Percentiles rank a stretch among this genome's conserved stretches.
Conservation (phyloP, 23 red algal genomes). For the Gracilaria vermiculophylla region DNA sequence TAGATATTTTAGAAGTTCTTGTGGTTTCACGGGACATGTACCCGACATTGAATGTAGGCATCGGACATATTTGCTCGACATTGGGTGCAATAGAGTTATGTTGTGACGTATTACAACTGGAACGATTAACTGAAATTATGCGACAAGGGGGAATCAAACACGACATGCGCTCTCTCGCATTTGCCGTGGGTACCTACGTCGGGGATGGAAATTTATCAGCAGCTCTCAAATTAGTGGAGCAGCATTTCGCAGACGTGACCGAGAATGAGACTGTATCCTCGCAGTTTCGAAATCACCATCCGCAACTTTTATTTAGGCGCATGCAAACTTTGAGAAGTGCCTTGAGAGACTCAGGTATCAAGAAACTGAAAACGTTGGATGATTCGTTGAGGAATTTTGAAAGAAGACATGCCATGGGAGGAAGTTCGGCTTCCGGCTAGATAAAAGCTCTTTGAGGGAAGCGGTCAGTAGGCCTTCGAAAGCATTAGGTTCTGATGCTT, state of each 20-base stretch:
- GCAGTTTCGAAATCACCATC: slow-evolving; percentile 30
- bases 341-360: slow-evolving; percentile 34
- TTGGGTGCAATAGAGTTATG: slow-evolving; percentile 39
- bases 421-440: too few species aligned
- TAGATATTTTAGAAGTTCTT: slow-evolving; percentile 27
- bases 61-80: slow-evolving; percentile 4
- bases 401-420: background rate
- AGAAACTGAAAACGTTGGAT: slow-evolving; percentile 21
- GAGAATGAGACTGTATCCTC: background rate
- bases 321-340: slow-evolving; percentile 27
- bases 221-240: slow-evolving; percentile 13
- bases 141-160: slow-evolving; percentile 1
- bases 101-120: slow-evolving; percentile 41
- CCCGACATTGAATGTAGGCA: slow-evolving; percentile 1
- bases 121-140: slow-evolving; percentile 35
- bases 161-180: slow-evolving; percentile 48
- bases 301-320: background rate
- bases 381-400: background rate
- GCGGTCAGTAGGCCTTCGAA: too few species aligned
- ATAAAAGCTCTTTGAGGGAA: background rate
- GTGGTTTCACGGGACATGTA: background rate
- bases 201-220: slow-evolving; percentile 49
- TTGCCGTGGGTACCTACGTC: slow-evolving; percentile 38
- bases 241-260: background rate
- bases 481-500: too few species aligned